A percentile compares a stretch with the other conserved stretches of the same genome.
phyloP scores from a whole-genome alignment of 2,329 filamentous ascomycete species.

The Lachnellula willkommii region DNA sequence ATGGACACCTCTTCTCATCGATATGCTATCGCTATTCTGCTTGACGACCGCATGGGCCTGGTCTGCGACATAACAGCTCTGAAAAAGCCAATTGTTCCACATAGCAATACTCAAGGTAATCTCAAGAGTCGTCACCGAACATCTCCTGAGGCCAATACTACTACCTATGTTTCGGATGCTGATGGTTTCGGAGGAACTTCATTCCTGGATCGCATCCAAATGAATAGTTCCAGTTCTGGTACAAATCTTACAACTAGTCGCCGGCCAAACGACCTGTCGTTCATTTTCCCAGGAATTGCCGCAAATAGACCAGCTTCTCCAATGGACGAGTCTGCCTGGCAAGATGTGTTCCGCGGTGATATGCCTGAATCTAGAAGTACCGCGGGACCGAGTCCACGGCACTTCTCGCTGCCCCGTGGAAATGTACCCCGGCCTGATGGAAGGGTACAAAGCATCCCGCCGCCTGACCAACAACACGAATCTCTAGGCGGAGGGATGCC shows the following conservation, averaged over 20 bases:
- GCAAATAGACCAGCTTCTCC: constrained; percentile 10
- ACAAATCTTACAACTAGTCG: constrained; percentile 5
- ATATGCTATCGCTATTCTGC: constrained; percentile 52
- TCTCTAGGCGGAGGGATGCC: constrained; percentile 17
- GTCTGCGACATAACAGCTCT: constrained; percentile 48
- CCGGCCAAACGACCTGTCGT: constrained; percentile 10
- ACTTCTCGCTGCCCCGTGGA: constrained; percentile 7
- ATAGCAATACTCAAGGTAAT: not conserved
- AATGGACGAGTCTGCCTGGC: constrained; percentile 9
- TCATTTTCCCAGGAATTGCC: constrained; percentile 25
- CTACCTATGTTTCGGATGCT: not conserved
- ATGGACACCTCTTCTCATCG: constrained; percentile 56
- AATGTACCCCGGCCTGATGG: constrained; percentile 2
- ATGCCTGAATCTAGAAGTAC: constrained; percentile 4
- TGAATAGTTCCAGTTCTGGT: constrained; percentile 24
- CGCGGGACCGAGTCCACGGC: constrained; percentile 9
- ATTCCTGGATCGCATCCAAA: constrained; percentile 21
- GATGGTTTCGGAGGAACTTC: constrained; percentile 5
- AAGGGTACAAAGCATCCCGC: constrained; percentile 7
- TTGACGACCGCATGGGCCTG: constrained; percentile 56
- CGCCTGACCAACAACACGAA: not conserved
- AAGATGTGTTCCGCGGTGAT: constrained; percentile 16
- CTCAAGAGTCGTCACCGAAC: not conserved
- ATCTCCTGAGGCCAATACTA: not conserved
- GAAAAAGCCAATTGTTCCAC: not conserved